phyloP scores from a whole-genome alignment of 371 early-diverging fungal genomes.

The Massospora cicadina region DNA sequence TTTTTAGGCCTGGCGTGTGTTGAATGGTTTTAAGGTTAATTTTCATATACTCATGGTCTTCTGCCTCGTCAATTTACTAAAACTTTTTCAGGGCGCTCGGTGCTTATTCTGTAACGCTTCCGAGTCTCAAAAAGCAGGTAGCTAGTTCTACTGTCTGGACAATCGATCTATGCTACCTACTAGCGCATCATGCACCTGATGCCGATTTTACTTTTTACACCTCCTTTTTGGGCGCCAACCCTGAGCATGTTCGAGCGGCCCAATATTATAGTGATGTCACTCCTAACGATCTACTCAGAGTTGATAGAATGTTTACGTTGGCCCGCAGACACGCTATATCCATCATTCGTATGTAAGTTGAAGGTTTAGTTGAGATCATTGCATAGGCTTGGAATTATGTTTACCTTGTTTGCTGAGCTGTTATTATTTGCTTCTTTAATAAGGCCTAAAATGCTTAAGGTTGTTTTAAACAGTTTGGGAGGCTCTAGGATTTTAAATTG shows the following conservation, averaged over 20 bases:
- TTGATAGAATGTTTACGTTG: not conserved
- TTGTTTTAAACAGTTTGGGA: too few relatives aligned
- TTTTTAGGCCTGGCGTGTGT: not conserved
- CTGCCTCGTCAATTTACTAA: not conserved
- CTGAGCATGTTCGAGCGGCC: not conserved
- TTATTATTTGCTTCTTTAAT: too few relatives aligned
- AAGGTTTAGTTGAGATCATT: too few relatives aligned
- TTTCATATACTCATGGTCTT: not conserved
- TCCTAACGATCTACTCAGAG: not conserved
- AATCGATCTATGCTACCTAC: slow-evolving; percentile 1
- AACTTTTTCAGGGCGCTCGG: not conserved
- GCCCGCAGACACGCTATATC: not conserved
- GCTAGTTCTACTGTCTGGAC: not conserved
- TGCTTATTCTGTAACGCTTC: not conserved
- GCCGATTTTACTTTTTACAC: slow-evolving; percentile 1
- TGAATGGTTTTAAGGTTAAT: not conserved
- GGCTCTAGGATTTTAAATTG: too few relatives aligned
- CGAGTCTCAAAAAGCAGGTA: not conserved
- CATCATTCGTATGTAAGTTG: too few relatives aligned
- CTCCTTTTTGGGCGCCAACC: not conserved
- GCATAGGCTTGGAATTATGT: too few relatives aligned
- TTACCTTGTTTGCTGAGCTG: too few relatives aligned
- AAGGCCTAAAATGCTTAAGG: too few relatives aligned
- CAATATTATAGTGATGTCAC: not conserved
- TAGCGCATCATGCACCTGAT: not conserved